Conservation (phyloP, 2,329 filamentous ascomycete genomes). For the Bimuria novae-zelandiae region DNA sequence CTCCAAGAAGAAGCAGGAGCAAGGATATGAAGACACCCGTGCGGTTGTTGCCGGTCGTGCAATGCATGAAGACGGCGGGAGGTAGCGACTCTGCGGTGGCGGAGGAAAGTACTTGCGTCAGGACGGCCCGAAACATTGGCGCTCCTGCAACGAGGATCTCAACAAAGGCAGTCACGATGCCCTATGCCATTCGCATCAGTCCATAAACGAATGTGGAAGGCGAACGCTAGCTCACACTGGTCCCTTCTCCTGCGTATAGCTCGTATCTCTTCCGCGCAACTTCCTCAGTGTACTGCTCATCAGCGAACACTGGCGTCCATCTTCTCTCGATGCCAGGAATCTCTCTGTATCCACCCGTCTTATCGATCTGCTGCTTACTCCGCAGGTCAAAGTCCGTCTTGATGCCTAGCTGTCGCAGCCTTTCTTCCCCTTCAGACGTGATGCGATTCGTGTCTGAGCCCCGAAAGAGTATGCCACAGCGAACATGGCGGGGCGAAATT, state of each 20-base stretch:
- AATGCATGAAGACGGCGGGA: conserved; percentile 68
- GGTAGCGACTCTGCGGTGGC: conserved; percentile 21
- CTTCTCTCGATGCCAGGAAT: conserved; percentile 53
- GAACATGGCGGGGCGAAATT: conserved; percentile 40
- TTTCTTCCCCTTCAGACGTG: conserved; percentile 15
- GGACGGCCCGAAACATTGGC: conserved; percentile 61
- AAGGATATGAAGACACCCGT: conserved; percentile 71
- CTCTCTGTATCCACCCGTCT: conserved; percentile 39
- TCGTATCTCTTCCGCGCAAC: conserved; percentile 62
- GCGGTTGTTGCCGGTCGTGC: conserved; percentile 75
- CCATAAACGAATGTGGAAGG: too few relatives aligned
- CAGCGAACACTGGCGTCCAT: conserved; percentile 67
- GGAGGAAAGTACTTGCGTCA: conserved; percentile 58
- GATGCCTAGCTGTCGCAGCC: conserved; percentile 57
- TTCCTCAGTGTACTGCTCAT: conserved; percentile 64
- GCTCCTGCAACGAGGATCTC: conserved; percentile 62
- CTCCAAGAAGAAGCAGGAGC: conserved; percentile 64
- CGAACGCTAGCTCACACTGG: conserved; percentile 42
- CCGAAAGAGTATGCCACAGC: conserved; percentile 64
- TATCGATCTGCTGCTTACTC: conserved; percentile 63
- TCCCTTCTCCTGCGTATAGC: conserved; percentile 61
- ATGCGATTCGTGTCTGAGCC: conserved; percentile 63
- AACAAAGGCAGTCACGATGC: conserved; percentile 66
- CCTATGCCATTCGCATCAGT: conserved; percentile 33
- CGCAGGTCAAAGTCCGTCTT: conserved; percentile 69